Evolutionary conservation across 192 early-diverging fungal species (phyloP).

Genomic region (Backusella tuberculispora): DNA sequence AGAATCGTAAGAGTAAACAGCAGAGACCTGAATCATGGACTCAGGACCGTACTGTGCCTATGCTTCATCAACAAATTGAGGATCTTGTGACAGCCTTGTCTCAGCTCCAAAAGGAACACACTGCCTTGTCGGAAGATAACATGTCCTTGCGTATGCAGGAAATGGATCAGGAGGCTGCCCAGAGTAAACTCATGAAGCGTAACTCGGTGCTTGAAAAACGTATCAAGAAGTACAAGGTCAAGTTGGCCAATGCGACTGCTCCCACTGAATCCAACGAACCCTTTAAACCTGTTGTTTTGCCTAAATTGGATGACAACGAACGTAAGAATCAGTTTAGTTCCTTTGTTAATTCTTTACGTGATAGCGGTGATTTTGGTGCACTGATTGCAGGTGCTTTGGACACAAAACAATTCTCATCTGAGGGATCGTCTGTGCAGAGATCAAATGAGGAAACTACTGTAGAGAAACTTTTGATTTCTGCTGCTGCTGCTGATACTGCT

Average conservation of each 20-base stretch:
- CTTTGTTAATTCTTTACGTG: constrained; percentile 31
- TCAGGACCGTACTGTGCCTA: constrained; percentile 23
- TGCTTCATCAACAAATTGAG: constrained; percentile 63
- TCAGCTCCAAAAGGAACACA: constrained; percentile 71
- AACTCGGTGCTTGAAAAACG: constrained; percentile 49
- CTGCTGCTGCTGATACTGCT: not conserved
- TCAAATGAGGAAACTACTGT: not conserved
- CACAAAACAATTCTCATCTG: not conserved
- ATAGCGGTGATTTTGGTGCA: constrained; percentile 39
- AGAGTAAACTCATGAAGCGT: constrained; percentile 55
- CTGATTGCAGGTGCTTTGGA: constrained; percentile 37
- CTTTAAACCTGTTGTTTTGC: constrained; percentile 1
- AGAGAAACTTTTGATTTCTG: not conserved
- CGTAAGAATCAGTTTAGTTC: constrained; percentile 26
- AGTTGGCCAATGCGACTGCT: constrained; percentile 20
- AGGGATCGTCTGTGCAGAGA: not conserved
- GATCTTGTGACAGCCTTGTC: constrained; percentile 67
- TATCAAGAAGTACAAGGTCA: constrained; percentile 50
- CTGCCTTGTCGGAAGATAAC: constrained; percentile 59
- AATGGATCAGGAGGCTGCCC: constrained; percentile 48
- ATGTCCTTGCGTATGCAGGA: constrained; percentile 58
- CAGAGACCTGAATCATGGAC: not conserved
- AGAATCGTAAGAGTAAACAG: not conserved
- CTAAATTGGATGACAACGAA: not conserved
- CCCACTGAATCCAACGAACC: not conserved